Conservation (phyloP, 495 filamentous ascomycete genomes). For the Neurospora africana region DNA sequence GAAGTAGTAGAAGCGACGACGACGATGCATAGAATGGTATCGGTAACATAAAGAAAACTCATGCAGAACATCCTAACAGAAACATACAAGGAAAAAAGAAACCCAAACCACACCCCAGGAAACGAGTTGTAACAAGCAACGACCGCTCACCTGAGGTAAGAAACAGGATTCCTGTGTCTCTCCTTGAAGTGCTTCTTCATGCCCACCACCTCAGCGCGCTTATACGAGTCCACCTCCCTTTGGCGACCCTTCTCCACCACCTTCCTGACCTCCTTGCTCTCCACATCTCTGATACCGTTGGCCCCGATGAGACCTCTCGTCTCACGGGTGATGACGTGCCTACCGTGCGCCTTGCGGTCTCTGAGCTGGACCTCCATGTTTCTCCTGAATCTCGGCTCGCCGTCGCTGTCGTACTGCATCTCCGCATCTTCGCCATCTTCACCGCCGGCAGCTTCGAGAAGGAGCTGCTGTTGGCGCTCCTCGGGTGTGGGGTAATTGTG, state of each 20-base stretch:
- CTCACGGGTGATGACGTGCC: slow-evolving; percentile 16
- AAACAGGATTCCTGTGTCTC: slow-evolving; percentile 17
- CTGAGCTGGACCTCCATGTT: slow-evolving; percentile 1
- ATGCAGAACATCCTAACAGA: background rate
- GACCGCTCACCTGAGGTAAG: slow-evolving; percentile 14
- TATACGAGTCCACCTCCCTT: slow-evolving; percentile 16
- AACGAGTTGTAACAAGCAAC: background rate
- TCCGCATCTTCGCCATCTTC: slow-evolving; percentile 15
- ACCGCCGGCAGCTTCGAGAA: slow-evolving; percentile 35
- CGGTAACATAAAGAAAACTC: background rate
- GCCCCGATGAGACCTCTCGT: slow-evolving; percentile 14
- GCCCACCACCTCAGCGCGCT: slow-evolving; percentile 7
- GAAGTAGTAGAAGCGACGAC: background rate
- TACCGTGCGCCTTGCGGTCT: slow-evolving; percentile 8
- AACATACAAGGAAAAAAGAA: background rate
- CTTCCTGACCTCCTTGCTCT: slow-evolving; percentile 7
- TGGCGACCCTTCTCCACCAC: slow-evolving; percentile 17
- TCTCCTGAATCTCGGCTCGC: background rate
- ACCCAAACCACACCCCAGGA: background rate
- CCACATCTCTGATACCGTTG: slow-evolving; percentile 5
- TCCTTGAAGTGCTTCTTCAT: slow-evolving; percentile 22
- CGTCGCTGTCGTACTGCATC: slow-evolving; percentile 21
- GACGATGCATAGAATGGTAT: background rate
- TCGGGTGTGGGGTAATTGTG: slow-evolving; percentile 64
- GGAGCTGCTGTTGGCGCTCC: slow-evolving; percentile 51